Conservation (phyloP, 1,284 basidiomycete genomes). For the Austroboletus novae-zelandiae region DNA sequence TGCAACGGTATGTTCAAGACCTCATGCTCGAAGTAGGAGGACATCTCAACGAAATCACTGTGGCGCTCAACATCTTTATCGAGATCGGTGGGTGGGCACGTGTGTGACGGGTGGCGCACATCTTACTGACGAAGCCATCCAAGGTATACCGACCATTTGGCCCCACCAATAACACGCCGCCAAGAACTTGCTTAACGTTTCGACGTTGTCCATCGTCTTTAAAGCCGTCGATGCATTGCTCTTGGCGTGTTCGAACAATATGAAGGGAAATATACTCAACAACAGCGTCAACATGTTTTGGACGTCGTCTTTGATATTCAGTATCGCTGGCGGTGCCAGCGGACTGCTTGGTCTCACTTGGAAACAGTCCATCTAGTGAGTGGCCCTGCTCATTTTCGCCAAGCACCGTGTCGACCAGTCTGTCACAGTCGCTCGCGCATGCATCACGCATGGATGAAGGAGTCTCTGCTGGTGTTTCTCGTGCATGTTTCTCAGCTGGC, state of each 20-base stretch:
- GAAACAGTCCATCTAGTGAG: slow-evolving; percentile 60
- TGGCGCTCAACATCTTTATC: slow-evolving; percentile 41
- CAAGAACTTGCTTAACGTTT: slow-evolving; percentile 50
- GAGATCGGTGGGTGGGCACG: too few relatives aligned
- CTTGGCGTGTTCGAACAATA: slow-evolving; percentile 44
- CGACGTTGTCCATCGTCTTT: slow-evolving; percentile 59
- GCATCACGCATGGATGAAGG: slow-evolving; percentile 56
- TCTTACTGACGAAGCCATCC: too few relatives aligned
- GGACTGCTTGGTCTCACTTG: slow-evolving; percentile 55
- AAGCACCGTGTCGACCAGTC: background rate
- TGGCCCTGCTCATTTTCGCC: background rate
- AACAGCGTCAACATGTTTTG: slow-evolving; percentile 54
- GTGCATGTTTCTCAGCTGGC: slow-evolving; percentile 52
- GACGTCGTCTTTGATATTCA: slow-evolving; percentile 60
- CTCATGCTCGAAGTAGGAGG: slow-evolving; percentile 49
- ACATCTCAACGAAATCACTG: slow-evolving; percentile 51
- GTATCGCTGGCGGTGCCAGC: slow-evolving; percentile 58
- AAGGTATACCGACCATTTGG: slow-evolving; percentile 58
- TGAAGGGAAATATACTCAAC: slow-evolving; percentile 19
- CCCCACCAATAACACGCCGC: slow-evolving; percentile 57
- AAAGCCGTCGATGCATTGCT: slow-evolving; percentile 53
- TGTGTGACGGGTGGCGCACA: too few relatives aligned
- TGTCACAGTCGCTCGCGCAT: slow-evolving; percentile 47
- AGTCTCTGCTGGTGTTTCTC: slow-evolving; percentile 55
- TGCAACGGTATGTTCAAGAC: too few relatives aligned